Evolutionary conservation across 2,329 filamentous ascomycete genomes (phyloP).

Genomic region (Colletotrichum euphorbiae): DNA sequence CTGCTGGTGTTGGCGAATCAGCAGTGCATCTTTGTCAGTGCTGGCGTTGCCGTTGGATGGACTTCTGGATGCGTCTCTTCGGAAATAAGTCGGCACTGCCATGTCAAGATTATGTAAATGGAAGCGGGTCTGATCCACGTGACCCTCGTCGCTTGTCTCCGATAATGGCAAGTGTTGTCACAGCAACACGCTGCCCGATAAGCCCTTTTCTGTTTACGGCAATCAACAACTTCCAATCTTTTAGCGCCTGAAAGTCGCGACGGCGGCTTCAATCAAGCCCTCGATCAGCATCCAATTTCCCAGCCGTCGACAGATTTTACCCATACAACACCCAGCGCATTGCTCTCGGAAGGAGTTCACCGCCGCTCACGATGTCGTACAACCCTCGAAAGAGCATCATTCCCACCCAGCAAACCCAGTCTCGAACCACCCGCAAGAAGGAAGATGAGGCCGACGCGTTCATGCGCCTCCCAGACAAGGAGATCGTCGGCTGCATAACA

Average conservation of each 20-base stretch:
- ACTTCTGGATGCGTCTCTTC: neutral
- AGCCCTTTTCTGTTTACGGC: constrained; percentile 19
- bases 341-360: neutral
- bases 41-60: neutral
- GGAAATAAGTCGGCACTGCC: neutral
- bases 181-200: constrained; percentile 31
- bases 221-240: constrained; percentile 1
- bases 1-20: neutral
- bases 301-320: neutral
- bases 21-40: neutral
- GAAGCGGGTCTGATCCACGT: neutral
- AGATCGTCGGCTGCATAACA: constrained; percentile 96
- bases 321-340: neutral
- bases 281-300: neutral
- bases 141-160: neutral
- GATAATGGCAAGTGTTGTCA: constrained; percentile 27
- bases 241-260: neutral
- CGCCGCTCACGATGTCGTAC: constrained; percentile 62
- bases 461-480: constrained; percentile 72
- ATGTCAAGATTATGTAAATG: no score
- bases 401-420: constrained; percentile 61
- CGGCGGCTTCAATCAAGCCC: neutral
- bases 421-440: constrained; percentile 65
- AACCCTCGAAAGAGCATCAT: constrained; percentile 72
- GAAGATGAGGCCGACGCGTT: constrained; percentile 70